phyloP scores from a whole-genome alignment of 2,329 filamentous ascomycete species.

The Clarireedia monteithiana region DNA sequence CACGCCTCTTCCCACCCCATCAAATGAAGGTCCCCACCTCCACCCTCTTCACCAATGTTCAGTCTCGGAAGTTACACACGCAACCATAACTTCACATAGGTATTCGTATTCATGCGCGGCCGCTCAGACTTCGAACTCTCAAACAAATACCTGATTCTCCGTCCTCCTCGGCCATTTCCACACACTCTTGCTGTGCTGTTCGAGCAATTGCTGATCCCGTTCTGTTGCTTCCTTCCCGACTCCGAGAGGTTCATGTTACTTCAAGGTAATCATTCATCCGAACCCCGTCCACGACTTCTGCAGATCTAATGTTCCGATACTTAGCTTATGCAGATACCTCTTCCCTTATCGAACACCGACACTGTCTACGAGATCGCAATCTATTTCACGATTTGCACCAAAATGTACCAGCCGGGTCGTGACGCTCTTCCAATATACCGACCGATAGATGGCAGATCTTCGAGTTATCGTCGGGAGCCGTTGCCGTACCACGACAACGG shows the following conservation, averaged over 20 bases:
- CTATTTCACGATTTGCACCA: conserved; percentile 2
- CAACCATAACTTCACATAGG: background rate
- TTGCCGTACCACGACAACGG: conserved; percentile 6
- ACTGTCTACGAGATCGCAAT: conserved; percentile 5
- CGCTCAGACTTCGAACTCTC: conserved; percentile 1
- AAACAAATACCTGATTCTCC: conserved; percentile 5
- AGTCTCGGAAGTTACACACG: conserved; percentile 6
- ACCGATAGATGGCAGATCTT: conserved; percentile 1
- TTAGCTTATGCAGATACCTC: conserved; percentile 10
- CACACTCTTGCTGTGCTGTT: background rate
- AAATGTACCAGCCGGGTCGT: conserved; percentile 4
- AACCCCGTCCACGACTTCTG: background rate
- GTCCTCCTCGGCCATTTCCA: background rate
- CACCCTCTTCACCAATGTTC: background rate
- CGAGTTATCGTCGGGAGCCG: background rate
- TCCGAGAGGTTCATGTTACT: background rate
- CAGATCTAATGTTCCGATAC: conserved; percentile 4
- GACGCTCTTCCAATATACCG: conserved; percentile 4
- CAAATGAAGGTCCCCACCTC: background rate
- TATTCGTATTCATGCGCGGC: conserved; percentile 6
- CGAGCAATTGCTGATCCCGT: background rate
- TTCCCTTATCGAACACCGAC: background rate
- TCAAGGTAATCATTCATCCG: background rate
- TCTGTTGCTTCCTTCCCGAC: background rate
- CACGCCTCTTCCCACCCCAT: background rate